Percentiles rank a stretch among this genome's conserved stretches.
phyloP scores from a whole-genome alignment of 2,329 filamentous ascomycete species.

The Coniochaeta sp. region DNA sequence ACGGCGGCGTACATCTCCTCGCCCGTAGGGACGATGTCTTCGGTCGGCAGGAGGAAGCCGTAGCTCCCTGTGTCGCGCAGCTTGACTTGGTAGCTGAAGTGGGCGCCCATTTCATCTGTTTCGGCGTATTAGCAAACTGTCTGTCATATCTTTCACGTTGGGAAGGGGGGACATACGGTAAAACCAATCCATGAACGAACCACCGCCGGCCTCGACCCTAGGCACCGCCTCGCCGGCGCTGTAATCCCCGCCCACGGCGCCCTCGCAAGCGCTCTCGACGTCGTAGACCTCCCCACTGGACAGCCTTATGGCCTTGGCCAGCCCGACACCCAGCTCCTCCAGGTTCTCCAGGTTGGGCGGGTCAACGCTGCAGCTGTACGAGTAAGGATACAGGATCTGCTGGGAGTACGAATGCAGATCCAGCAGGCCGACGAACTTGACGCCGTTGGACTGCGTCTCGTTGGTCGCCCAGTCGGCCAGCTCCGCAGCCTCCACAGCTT shows the following conservation, averaged over 20 bases:
- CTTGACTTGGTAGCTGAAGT: constrained; percentile 90
- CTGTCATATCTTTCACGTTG: too few relatives aligned
- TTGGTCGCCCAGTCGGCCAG: constrained; percentile 80
- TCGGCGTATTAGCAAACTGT: constrained; percentile 5
- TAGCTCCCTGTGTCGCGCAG: constrained; percentile 89
- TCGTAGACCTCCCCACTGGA: constrained; percentile 69
- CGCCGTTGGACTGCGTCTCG: constrained; percentile 58
- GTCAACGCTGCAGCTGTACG: constrained; percentile 69
- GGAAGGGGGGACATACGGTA: constrained; percentile 44
- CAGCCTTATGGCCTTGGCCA: constrained; percentile 84
- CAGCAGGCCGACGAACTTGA: constrained; percentile 74
- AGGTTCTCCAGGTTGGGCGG: constrained; percentile 89
- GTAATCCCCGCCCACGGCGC: constrained; percentile 46
- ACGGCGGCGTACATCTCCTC: constrained; percentile 80
- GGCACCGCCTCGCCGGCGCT: constrained; percentile 18
- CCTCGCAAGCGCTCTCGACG: constrained; percentile 81
- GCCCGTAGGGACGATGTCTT: constrained; percentile 83
- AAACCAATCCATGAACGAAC: constrained; percentile 90
- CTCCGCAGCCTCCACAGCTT: constrained; percentile 69
- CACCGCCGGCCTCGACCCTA: constrained; percentile 68
- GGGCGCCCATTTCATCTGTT: constrained; percentile 63
- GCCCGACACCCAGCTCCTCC: constrained; percentile 78
- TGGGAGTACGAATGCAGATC: constrained; percentile 96
- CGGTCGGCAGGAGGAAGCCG: constrained; percentile 80
- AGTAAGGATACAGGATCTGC: constrained; percentile 87